phyloP scores from a whole-genome alignment of 139 green algal genomes.

The Auxenochlorella pyrenoidosa region DNA sequence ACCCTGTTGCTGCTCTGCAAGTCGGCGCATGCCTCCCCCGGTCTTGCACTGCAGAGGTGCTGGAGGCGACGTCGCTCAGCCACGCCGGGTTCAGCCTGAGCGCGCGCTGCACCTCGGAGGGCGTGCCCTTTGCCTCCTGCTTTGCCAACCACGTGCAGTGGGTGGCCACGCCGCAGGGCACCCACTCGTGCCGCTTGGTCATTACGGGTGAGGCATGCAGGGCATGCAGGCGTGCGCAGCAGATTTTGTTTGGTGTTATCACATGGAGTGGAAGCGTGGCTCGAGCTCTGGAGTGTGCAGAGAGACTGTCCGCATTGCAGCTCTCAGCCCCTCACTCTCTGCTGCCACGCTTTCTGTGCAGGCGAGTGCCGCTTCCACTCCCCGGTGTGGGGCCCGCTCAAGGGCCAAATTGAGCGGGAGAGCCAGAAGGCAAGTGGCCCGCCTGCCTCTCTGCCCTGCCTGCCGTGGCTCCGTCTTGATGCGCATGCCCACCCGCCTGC shows the following conservation, averaged over 20 bases:
- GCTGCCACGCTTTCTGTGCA: neutral
- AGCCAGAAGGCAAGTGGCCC: conserved; percentile 12
- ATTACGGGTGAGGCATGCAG: neutral
- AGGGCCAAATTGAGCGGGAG: conserved; percentile 47
- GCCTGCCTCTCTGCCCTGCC: neutral
- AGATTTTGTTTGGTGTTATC: too few relatives aligned
- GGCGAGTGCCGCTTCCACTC: conserved; percentile 46
- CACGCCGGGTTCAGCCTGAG: conserved; percentile 21
- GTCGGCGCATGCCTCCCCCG: too few relatives aligned
- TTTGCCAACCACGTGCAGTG: conserved; percentile 53
- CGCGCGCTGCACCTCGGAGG: conserved; percentile 17
- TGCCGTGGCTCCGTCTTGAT: too few relatives aligned
- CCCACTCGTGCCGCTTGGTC: neutral
- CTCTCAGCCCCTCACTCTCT: neutral
- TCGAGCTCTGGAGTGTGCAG: neutral
- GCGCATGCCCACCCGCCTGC: neutral
- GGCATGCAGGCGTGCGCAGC: neutral
- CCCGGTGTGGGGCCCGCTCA: conserved; percentile 47
- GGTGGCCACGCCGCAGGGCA: neutral
- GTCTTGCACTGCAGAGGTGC: neutral
- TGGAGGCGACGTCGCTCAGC: conserved; percentile 14
- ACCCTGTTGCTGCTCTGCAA: too few relatives aligned
- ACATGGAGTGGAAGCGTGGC: neutral
- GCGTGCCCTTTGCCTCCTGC: conserved; percentile 44
- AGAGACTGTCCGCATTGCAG: neutral